Conservation (phyloP, 2,329 filamentous ascomycete species). For the Fragosphaeria purpurea region DNA sequence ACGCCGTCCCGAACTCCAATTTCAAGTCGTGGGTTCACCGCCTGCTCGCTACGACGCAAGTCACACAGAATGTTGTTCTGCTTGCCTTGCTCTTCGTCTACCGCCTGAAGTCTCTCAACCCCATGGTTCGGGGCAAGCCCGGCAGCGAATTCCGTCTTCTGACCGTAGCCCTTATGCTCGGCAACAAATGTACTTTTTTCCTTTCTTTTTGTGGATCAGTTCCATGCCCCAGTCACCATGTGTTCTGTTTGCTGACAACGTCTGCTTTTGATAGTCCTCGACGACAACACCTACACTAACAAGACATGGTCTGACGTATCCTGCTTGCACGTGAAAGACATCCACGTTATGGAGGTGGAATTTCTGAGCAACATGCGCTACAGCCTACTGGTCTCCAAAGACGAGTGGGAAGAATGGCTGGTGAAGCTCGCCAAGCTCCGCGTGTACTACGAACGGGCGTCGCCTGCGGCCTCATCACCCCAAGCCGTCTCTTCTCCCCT, state of each 20-base stretch:
- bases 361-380: slow-evolving; percentile 98
- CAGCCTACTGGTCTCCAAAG: slow-evolving; percentile 74
- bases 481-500: slow-evolving; percentile 24
- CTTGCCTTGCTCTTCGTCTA: slow-evolving; percentile 89
- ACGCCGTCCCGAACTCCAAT: slow-evolving; percentile 66
- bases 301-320: slow-evolving; percentile 99
- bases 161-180: slow-evolving; percentile 93
- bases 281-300: slow-evolving; percentile 99
- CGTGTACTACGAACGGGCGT: slow-evolving; percentile 67
- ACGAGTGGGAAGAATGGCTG: slow-evolving; percentile 84
- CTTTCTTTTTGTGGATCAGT: not conserved
- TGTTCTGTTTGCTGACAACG: slow-evolving; percentile 9
- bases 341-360: slow-evolving; percentile 99
- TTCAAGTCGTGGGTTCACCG: slow-evolving; percentile 92
- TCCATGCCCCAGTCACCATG: not conserved
- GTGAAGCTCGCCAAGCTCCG: slow-evolving; percentile 71
- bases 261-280: slow-evolving; percentile 51
- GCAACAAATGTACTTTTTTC: slow-evolving; percentile 67
- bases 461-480: slow-evolving; percentile 18
- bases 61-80: slow-evolving; percentile 89
- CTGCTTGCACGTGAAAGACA: slow-evolving; percentile 83
- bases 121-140: slow-evolving; percentile 76
- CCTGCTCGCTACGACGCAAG: slow-evolving; percentile 86
- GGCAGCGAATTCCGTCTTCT: slow-evolving; percentile 90
- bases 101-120: slow-evolving; percentile 81